phyloP scores from a whole-genome alignment of 176 grass and related monocot genomes.

The Poa annua region DNA sequence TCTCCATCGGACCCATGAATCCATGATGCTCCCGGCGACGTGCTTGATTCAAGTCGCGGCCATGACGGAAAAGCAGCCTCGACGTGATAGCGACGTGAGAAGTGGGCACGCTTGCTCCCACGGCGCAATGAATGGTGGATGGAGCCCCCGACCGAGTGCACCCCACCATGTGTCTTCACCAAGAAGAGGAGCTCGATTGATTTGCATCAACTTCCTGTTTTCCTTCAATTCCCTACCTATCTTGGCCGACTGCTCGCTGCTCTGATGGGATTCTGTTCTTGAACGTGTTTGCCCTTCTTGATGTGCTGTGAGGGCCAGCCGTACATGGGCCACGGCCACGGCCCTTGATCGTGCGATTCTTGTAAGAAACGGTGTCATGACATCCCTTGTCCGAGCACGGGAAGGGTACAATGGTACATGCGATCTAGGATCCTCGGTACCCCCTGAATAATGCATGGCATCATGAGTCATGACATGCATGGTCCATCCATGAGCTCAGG shows the following conservation, averaged over 20 bases:
- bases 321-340: background rate
- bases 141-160: slow-evolving; percentile 6
- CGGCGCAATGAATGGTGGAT: background rate
- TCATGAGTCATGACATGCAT: background rate
- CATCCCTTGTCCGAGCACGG: background rate
- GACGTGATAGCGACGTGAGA: slow-evolving; percentile 39
- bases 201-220: background rate
- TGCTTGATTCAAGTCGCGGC: slow-evolving; percentile 13
- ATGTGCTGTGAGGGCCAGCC: background rate
- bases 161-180: slow-evolving; percentile 28
- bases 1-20: too few species aligned
- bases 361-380: background rate
- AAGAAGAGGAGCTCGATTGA: background rate
- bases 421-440: background rate
- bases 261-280: slow-evolving; percentile 18
- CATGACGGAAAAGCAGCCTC: slow-evolving; percentile 35
- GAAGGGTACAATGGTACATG: background rate
- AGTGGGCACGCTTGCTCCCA: slow-evolving; percentile 23
- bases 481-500: background rate
- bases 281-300: background rate
- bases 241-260: background rate
- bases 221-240: slow-evolving; percentile 22
- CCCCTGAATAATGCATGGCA: slow-evolving; percentile 6
- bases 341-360: background rate
- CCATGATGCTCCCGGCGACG: background rate